Evolutionary conservation across 257 asterid species (phyloP).

Genomic region (Nicotiana knightiana): DNA sequence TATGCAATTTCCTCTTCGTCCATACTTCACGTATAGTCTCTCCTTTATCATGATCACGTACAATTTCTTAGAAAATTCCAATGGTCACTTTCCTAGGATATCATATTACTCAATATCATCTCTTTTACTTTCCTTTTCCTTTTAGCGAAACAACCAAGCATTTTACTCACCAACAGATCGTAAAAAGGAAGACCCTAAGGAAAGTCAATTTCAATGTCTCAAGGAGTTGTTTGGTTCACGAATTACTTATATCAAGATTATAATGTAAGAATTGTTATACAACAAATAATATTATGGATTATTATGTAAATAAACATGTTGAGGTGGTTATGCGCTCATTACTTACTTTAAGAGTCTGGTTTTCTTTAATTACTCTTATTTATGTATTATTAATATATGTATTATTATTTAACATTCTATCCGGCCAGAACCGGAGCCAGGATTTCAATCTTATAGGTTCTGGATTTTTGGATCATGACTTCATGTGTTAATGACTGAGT

Average conservation of each 20-base stretch:
- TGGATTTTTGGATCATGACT: too few relatives aligned
- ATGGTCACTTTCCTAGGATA: neutral
- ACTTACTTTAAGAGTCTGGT: neutral
- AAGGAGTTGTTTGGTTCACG: neutral
- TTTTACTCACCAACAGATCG: neutral
- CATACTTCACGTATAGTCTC: constrained; percentile 16
- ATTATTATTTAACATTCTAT: neutral
- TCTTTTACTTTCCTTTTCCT: neutral
- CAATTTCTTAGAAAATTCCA: constrained; percentile 20
- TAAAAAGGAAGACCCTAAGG: neutral
- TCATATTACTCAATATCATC: neutral
- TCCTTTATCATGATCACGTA: neutral
- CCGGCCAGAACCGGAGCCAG: too few relatives aligned
- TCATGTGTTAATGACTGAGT: too few relatives aligned
- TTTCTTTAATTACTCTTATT: neutral
- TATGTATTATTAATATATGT: neutral
- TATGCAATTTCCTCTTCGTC: constrained; percentile 27
- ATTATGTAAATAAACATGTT: neutral
- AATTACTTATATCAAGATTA: neutral
- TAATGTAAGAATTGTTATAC: neutral
- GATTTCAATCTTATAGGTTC: too few relatives aligned
- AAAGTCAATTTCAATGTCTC: neutral
- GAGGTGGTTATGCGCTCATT: neutral
- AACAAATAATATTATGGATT: neutral
- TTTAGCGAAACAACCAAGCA: neutral